Evolutionary conservation across 2,329 filamentous ascomycete species (phyloP).

Genomic region (Phaeosphaeriaceae sp.): DNA sequence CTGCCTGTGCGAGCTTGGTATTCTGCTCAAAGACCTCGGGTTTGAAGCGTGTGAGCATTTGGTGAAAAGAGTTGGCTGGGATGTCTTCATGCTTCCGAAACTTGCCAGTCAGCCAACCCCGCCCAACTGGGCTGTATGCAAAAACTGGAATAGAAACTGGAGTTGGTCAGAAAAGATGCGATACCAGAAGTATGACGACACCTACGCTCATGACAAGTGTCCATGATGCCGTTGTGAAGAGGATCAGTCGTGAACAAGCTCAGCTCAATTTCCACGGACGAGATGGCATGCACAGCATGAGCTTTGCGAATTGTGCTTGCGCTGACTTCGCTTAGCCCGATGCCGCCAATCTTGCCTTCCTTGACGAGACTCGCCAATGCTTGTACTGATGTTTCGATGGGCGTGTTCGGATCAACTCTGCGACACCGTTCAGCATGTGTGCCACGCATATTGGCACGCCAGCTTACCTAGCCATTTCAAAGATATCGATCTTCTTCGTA

Average conservation of each 20-base stretch:
- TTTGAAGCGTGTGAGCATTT: conserved; percentile 64
- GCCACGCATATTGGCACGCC: not conserved
- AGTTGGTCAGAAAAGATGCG: not conserved
- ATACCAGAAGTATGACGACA: not conserved
- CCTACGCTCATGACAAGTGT: conserved; percentile 58
- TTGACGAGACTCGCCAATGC: conserved; percentile 28
- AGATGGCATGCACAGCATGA: conserved; percentile 58
- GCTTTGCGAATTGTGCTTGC: conserved; percentile 52
- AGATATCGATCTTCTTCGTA: conserved; percentile 43
- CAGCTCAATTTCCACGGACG: conserved; percentile 64
- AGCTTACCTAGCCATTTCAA: conserved; percentile 30
- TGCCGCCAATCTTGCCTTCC: conserved; percentile 47
- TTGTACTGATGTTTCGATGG: conserved; percentile 48
- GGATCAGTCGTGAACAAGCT: conserved; percentile 61
- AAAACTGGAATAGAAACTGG: conserved; percentile 67
- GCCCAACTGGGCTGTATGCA: conserved; percentile 69
- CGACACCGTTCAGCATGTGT: conserved; percentile 19
- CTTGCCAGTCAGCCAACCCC: conserved; percentile 54
- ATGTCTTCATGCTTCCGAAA: conserved; percentile 61
- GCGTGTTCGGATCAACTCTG: conserved; percentile 46
- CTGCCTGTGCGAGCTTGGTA: conserved; percentile 63
- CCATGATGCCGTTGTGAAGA: conserved; percentile 60
- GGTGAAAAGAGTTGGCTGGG: conserved; percentile 56
- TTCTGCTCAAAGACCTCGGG: conserved; percentile 68
- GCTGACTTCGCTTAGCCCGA: conserved; percentile 49